Evolutionary conservation across 1,139 yeast species (phyloP).

Genomic region (Saccharomyces hybrid): DNA sequence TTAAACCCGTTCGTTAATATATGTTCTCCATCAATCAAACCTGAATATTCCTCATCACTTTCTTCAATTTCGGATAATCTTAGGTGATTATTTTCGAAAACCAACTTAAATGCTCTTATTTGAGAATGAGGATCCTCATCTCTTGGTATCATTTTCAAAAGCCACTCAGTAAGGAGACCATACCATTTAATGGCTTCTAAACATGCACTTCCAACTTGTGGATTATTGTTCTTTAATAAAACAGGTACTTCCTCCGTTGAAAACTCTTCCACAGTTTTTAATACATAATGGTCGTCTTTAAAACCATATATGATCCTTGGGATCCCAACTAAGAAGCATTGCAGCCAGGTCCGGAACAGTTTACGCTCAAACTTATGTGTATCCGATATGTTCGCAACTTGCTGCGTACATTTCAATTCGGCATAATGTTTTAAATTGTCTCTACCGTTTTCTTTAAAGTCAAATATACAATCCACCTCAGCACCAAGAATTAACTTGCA

Average conservation of each 20-base stretch:
- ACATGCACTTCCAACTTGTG: slow-evolving; percentile 53
- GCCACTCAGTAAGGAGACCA: slow-evolving; percentile 79
- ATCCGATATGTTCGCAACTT: slow-evolving; percentile 38
- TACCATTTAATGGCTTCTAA: slow-evolving; percentile 77
- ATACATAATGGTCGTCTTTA: slow-evolving; percentile 60
- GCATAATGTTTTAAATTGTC: slow-evolving; percentile 65
- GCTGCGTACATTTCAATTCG: slow-evolving; percentile 70
- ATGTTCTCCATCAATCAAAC: slow-evolving; percentile 32
- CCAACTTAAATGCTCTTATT: slow-evolving; percentile 40
- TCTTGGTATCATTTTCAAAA: slow-evolving; percentile 47
- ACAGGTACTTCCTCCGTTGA: slow-evolving; percentile 74
- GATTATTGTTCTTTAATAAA: slow-evolving; percentile 37
- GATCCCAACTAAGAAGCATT: slow-evolving; percentile 80
- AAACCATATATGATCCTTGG: slow-evolving; percentile 77
- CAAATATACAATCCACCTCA: slow-evolving; percentile 86
- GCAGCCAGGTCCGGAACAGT: slow-evolving; percentile 82
- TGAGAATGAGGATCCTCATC: slow-evolving; percentile 33
- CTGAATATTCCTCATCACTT: slow-evolving; percentile 28
- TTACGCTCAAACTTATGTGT: slow-evolving; percentile 55
- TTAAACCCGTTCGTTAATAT: slow-evolving; percentile 50
- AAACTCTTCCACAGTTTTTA: slow-evolving; percentile 66
- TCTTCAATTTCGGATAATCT: slow-evolving; percentile 35
- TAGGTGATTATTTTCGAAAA: slow-evolving; percentile 37
- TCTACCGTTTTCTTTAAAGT: slow-evolving; percentile 53
- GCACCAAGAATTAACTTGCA: slow-evolving; percentile 70